Evolutionary conservation across 306 rosid species (phyloP).

Genomic region (Trifolium repens): DNA sequence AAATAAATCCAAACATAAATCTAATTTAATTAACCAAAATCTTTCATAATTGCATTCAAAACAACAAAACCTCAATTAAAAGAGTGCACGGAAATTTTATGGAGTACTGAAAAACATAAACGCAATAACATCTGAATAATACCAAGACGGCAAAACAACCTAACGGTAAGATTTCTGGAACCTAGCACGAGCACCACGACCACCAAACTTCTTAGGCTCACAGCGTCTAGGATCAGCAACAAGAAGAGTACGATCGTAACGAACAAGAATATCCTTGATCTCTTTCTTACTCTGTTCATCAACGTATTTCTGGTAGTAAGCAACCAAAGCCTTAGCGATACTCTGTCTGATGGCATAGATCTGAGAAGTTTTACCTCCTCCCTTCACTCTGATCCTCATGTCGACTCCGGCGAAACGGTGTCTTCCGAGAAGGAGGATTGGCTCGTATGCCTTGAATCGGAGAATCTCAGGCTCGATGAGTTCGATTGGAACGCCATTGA

Average conservation of each 20-base stretch:
- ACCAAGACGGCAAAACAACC: too few relatives aligned
- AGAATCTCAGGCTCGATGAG: slow-evolving; percentile 82
- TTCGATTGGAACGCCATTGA: slow-evolving; percentile 83
- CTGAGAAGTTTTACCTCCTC: slow-evolving; percentile 86
- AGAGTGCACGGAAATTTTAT: too few relatives aligned
- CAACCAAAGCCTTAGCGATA: slow-evolving; percentile 78
- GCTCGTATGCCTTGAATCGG: slow-evolving; percentile 85
- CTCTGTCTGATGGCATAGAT: slow-evolving; percentile 89
- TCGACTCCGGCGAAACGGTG: slow-evolving; percentile 76
- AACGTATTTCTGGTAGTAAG: slow-evolving; percentile 79
- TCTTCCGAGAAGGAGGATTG: slow-evolving; percentile 73
- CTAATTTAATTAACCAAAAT: too few relatives aligned
- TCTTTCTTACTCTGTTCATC: slow-evolving; percentile 92
- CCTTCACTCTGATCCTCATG: slow-evolving; percentile 79
- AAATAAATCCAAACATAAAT: too few relatives aligned
- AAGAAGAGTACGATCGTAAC: slow-evolving; percentile 76
- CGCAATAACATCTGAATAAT: too few relatives aligned
- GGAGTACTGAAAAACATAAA: too few relatives aligned
- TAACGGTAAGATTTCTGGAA: slow-evolving; percentile 67
- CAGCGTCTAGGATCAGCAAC: slow-evolving; percentile 87
- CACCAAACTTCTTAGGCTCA: slow-evolving; percentile 94
- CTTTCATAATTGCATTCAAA: too few relatives aligned
- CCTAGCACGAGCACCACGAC: slow-evolving; percentile 89
- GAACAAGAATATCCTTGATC: slow-evolving; percentile 60
- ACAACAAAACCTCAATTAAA: too few relatives aligned